Conservation (phyloP, 495 filamentous ascomycete species). For the Apodospora peruviana region DNA sequence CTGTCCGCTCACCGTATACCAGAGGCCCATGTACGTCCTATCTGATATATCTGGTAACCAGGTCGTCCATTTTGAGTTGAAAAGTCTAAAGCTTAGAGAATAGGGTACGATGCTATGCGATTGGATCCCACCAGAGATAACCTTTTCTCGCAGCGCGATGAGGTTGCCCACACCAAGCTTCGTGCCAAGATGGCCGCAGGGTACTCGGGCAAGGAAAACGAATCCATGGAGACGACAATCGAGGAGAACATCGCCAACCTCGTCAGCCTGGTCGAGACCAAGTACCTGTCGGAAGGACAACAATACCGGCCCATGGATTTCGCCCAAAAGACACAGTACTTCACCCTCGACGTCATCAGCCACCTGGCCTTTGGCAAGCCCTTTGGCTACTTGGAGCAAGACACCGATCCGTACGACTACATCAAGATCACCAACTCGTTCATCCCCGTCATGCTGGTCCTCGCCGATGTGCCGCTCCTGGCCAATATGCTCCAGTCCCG, state of each 20-base stretch:
- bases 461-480: slow-evolving; percentile 19
- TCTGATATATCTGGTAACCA: neutral
- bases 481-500: slow-evolving; percentile 49
- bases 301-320: slow-evolving; percentile 35
- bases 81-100: slow-evolving; percentile 10
- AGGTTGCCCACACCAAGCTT: slow-evolving; percentile 20
- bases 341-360: slow-evolving; percentile 29
- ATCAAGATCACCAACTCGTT: slow-evolving; percentile 42
- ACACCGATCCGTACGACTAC: slow-evolving; percentile 19
- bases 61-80: slow-evolving; percentile 2
- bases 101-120: slow-evolving; percentile 38
- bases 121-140: slow-evolving; percentile 39
- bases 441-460: slow-evolving; percentile 46
- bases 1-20: slow-evolving; percentile 25
- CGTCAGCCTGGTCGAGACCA: slow-evolving; percentile 18
- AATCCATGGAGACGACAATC: slow-evolving; percentile 36
- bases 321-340: slow-evolving; percentile 22
- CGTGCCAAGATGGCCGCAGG: slow-evolving; percentile 27
- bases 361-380: slow-evolving; percentile 22
- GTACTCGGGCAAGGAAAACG: slow-evolving; percentile 33
- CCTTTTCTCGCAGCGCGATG: slow-evolving; percentile 24
- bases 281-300: slow-evolving; percentile 43
- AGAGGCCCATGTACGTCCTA: neutral
- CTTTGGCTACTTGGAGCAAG: slow-evolving; percentile 24
- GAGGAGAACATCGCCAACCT: slow-evolving; percentile 40